Percentiles rank a stretch among this genome's conserved stretches.
These are phyloP conservation scores for Aureobasidium lini DNA, from an alignment of 2,329 filamentous ascomycete species.

Conservation along the genomic window DNA sequence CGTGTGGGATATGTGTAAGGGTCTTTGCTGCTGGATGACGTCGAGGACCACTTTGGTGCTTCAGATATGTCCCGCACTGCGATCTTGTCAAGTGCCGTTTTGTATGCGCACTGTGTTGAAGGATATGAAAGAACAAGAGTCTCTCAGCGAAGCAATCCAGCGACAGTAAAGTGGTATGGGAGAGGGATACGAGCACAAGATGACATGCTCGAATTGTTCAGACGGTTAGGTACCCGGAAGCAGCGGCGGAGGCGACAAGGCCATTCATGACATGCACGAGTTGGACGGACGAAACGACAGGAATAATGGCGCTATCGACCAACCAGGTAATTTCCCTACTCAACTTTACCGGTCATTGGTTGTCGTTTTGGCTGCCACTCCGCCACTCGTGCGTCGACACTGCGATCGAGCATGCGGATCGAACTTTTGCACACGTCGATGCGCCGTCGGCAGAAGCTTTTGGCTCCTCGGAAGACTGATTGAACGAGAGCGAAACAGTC, in stretches of 20 bases:
- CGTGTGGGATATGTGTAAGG: not conserved
- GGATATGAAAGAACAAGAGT: not conserved
- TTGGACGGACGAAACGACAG: not conserved
- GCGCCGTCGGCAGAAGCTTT: not conserved
- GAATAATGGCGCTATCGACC: not conserved
- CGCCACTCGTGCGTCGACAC: not conserved
- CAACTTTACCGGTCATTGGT: not conserved
- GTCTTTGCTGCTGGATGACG: conserved; percentile 8
- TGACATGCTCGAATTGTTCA: not conserved
- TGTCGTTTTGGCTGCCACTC: not conserved
- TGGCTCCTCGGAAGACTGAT: not conserved
- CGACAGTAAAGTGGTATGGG: not conserved
- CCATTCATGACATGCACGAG: conserved; percentile 10
- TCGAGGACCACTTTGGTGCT: conserved; percentile 10
- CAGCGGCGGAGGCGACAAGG: conserved; percentile 1
- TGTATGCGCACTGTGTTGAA: not conserved
- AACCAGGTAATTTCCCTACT: not conserved
- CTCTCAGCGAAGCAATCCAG: not conserved
- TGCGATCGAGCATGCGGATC: conserved; percentile 7
- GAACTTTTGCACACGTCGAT: not conserved
- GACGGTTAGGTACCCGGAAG: not conserved
- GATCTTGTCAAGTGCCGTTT: not conserved
- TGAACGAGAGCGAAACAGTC: not conserved
- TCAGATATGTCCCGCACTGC: not conserved
- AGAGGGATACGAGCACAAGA: not conserved